phyloP scores from a whole-genome alignment of 2,329 filamentous ascomycete genomes.

The Colletotrichum eleusines region DNA sequence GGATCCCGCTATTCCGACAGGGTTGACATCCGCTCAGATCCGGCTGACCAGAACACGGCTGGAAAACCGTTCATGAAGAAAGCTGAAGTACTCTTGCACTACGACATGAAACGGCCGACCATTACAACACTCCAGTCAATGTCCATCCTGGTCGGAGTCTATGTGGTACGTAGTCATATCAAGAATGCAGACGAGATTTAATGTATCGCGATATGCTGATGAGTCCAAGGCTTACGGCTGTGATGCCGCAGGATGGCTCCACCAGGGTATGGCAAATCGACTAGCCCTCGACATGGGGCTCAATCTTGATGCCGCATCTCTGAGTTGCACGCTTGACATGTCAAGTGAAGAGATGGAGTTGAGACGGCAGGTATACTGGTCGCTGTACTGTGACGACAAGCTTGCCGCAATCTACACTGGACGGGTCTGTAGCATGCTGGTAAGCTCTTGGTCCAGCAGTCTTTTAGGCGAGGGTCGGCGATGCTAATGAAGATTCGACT shows the following conservation, averaged over 20 bases:
- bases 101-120: constrained; percentile 47
- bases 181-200: fast-evolving
- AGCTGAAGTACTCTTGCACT: constrained; percentile 44
- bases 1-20: constrained; percentile 51
- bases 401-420: constrained; percentile 51
- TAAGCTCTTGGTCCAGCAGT: constrained; percentile 34
- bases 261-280: constrained; percentile 53
- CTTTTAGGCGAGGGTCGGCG: neutral
- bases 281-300: constrained; percentile 54
- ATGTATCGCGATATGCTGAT: neutral
- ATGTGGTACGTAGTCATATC: constrained; percentile 40
- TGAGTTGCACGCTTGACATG: constrained; percentile 46
- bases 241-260: constrained; percentile 53
- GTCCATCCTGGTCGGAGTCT: constrained; percentile 48
- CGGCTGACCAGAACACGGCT: constrained; percentile 50
- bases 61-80: constrained; percentile 49
- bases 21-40: constrained; percentile 48
- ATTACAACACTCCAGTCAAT: constrained; percentile 54
- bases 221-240: constrained; percentile 48
- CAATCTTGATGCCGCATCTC: constrained; percentile 49
- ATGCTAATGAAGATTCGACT: neutral
- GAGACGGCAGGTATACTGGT: constrained; percentile 53
- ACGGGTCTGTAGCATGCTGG: constrained; percentile 52
- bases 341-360: constrained; percentile 48
- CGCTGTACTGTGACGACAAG: constrained; percentile 53